These are phyloP conservation scores for Arthrobotrys sphaeroides DNA, from an alignment of 2,329 filamentous ascomycete genomes.

Conservation along the genomic window DNA sequence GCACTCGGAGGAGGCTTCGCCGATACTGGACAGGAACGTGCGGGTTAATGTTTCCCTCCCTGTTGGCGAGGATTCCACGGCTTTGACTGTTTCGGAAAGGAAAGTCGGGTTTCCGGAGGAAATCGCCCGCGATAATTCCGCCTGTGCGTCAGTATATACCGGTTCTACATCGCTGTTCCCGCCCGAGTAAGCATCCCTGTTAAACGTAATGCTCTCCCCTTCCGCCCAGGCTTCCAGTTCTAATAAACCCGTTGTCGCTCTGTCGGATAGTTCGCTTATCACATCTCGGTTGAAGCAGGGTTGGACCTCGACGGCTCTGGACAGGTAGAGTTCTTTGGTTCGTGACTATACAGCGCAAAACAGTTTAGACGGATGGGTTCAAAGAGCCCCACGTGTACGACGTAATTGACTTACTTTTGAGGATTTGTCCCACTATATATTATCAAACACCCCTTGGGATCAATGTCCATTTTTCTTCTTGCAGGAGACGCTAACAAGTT, in stretches of 20 bases:
- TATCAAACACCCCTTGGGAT: slow-evolving; percentile 57
- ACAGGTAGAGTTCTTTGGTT: slow-evolving; percentile 96
- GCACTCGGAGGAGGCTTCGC: slow-evolving; percentile 81
- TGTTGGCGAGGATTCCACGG: slow-evolving; percentile 72
- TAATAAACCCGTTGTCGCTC: slow-evolving; percentile 93
- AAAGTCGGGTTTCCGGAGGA: slow-evolving; percentile 80
- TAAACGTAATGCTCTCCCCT: slow-evolving; percentile 89
- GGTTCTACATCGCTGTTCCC: slow-evolving; percentile 65
- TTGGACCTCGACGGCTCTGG: slow-evolving; percentile 94
- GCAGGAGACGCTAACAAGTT: slow-evolving; percentile 19
- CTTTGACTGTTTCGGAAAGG: slow-evolving; percentile 80
- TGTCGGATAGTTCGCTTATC: slow-evolving; percentile 94
- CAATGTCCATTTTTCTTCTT: slow-evolving; percentile 31
- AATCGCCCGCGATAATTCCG: slow-evolving; percentile 85
- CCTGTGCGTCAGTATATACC: slow-evolving; percentile 77
- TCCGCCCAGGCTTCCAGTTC: slow-evolving; percentile 97
- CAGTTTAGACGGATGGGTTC: slow-evolving; percentile 54
- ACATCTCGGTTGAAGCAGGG: slow-evolving; percentile 98
- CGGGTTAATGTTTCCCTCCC: slow-evolving; percentile 81
- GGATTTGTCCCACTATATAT: slow-evolving; percentile 88
- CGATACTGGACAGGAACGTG: slow-evolving; percentile 88
- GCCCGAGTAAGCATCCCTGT: slow-evolving; percentile 64
- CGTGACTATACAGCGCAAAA: slow-evolving; percentile 73
- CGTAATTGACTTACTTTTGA: slow-evolving; percentile 73
- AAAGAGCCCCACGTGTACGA: not conserved